Conservation (phyloP, 1,139 yeast species). For the Saccharomyces hybrid region DNA sequence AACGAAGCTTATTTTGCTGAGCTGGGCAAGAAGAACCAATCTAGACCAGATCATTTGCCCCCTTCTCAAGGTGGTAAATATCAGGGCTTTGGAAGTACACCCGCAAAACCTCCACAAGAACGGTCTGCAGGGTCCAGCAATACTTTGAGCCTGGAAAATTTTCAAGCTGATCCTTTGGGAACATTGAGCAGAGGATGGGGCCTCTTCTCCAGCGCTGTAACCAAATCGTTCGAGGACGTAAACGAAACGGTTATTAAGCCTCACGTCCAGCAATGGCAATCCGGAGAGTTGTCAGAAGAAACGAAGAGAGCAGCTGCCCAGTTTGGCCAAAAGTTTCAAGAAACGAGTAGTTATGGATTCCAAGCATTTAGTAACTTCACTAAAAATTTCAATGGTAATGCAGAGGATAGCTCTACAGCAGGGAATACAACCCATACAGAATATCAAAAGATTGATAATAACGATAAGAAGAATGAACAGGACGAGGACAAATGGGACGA, state of each 20-base stretch:
- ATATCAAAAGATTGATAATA: constrained; percentile 4
- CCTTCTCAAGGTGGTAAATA: constrained; percentile 94
- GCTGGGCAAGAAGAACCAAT: constrained; percentile 63
- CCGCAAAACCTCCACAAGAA: constrained; percentile 26
- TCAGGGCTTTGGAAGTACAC: constrained; percentile 83
- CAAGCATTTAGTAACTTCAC: constrained; percentile 62
- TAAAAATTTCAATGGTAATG: constrained; percentile 30
- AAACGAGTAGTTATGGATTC: constrained; percentile 67
- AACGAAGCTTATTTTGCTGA: constrained; percentile 79
- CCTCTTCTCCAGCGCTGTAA: constrained; percentile 71
- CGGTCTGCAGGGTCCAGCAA: constrained; percentile 26
- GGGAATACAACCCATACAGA: constrained; percentile 13
- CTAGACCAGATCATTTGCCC: constrained; percentile 70
- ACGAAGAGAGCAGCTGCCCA: constrained; percentile 90
- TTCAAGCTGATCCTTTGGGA: constrained; percentile 83
- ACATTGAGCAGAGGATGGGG: constrained; percentile 93
- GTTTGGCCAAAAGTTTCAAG: constrained; percentile 89
- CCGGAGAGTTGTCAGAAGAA: constrained; percentile 69
- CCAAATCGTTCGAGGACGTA: constrained; percentile 77
- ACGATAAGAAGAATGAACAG: not conserved
- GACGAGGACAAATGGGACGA: constrained; percentile 31
- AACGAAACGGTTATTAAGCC: constrained; percentile 87
- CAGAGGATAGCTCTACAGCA: constrained; percentile 8
- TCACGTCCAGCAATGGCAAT: constrained; percentile 70
- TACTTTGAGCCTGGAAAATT: constrained; percentile 59